Conservation (phyloP, 2,329 filamentous ascomycete genomes). For the Pyricularia pennisetigena region DNA sequence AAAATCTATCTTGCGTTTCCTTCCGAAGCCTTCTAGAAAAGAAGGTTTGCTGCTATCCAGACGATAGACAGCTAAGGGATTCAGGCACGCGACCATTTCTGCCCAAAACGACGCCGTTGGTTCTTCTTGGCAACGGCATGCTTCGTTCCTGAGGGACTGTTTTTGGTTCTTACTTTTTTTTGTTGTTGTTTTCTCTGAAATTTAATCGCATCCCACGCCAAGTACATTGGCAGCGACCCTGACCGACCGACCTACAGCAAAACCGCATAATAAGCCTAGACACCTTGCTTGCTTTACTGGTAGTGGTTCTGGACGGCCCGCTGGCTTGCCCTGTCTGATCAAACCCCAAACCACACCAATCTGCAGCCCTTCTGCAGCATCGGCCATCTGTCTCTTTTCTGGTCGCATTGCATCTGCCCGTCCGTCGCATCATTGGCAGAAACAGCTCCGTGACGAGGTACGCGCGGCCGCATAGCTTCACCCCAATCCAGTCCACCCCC, state of each 20-base stretch:
- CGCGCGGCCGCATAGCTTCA: neutral
- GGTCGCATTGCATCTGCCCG: neutral
- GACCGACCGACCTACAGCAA: neutral
- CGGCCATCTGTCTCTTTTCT: neutral
- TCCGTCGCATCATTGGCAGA: neutral
- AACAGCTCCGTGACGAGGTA: neutral
- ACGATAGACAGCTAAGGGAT: neutral
- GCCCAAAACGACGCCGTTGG: neutral
- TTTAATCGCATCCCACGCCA: neutral
- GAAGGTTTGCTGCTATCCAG: neutral
- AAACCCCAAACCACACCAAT: neutral
- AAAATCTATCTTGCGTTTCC: neutral
- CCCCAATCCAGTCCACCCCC: neutral
- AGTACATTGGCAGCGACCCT: neutral
- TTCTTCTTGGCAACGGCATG: neutral
- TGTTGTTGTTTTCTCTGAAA: too few species aligned
- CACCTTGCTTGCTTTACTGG: neutral
- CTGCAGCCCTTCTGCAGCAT: slow-evolving; percentile 3
- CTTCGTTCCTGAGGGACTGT: neutral
- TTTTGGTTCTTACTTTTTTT: neutral
- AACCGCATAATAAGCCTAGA: neutral
- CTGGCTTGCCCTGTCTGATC: neutral
- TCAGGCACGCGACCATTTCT: neutral
- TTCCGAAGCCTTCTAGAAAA: neutral
- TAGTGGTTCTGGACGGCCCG: neutral